phyloP scores from a whole-genome alignment of 2,329 filamentous ascomycete genomes.

The Verticillium nubilum region DNA sequence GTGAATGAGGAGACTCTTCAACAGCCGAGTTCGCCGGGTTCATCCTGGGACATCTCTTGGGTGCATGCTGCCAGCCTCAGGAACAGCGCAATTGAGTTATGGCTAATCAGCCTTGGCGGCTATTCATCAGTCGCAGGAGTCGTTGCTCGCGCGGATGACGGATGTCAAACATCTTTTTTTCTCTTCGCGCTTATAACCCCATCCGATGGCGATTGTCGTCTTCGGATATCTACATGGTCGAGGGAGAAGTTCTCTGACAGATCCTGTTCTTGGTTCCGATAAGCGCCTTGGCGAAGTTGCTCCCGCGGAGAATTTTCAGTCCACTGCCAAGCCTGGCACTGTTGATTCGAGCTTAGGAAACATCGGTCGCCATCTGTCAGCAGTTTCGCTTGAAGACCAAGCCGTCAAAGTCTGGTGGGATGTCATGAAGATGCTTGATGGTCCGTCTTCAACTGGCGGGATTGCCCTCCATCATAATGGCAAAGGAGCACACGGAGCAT shows the following conservation, averaged over 20 bases:
- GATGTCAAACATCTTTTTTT: not conserved
- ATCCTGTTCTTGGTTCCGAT: not conserved
- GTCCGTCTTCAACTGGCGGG: too few relatives aligned
- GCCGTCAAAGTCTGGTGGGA: too few relatives aligned
- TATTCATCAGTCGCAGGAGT: not conserved
- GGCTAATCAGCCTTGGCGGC: not conserved
- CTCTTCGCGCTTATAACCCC: not conserved
- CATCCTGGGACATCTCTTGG: not conserved
- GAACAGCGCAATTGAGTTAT: not conserved
- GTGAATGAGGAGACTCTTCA: not conserved
- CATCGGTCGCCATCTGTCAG: not conserved
- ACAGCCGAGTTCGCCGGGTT: not conserved
- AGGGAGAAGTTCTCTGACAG: not conserved
- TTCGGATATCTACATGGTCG: not conserved
- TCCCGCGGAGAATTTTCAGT: not conserved
- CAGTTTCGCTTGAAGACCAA: too few relatives aligned
- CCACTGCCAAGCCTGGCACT: not conserved
- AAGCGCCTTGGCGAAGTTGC: not conserved
- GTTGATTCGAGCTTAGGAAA: not conserved
- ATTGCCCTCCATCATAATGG: too few relatives aligned
- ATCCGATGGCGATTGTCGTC: not conserved
- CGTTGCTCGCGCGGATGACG: not conserved
- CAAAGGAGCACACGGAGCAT: too few relatives aligned
- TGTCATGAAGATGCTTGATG: too few relatives aligned
- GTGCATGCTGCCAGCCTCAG: not conserved